Evolutionary conservation across 495 filamentous ascomycete species (phyloP), one percentile per base, ranked within the genome.

Genomic region (Symbiotaphrina buchneri): DNA sequence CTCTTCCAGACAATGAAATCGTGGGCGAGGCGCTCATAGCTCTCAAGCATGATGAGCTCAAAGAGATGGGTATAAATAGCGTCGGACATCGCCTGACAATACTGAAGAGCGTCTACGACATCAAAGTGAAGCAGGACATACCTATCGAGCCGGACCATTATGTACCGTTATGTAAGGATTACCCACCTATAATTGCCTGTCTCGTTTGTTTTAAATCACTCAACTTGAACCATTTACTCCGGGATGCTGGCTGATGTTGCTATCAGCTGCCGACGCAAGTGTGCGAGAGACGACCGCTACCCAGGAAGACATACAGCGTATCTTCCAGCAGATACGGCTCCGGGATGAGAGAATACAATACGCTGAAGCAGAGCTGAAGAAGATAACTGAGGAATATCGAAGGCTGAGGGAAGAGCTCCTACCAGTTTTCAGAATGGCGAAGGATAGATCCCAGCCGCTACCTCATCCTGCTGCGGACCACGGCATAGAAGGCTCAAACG

Each of bases 41-140:
- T 20, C 54, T 97, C 32, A 72, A 74, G 38, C 87, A 95, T 49
- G 79, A 87, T 27, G 85, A 94, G 43, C 55, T 97, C 46, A 91
- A 83, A 51, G 75, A 91, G 45, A 85, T 97, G 70, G 82, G 81
- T 23, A 73, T 97, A 40, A 57, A 59, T 31, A 93, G 85, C 48
- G 78, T 93, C 22, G 87, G 87, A 3, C 87, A 97, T 52, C 73
- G 87, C 18, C 60, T 97, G 36, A 92, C 84, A 2, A 87, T 97
- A 25, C 60, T 97, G 29, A 94, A 93, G 54, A 76, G 65, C 38
- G 80, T 95, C 21, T 97, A 93, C 50, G 83, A 94, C 44, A 68
- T 82, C 39, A 97, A 97, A 55, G 68, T 84, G 42, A 78, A 76
- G 37, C 81, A 94, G 45, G 76, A 82, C 41, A 67, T 97, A 35